Conservation (phyloP, 257 asterid genomes). For the Salvia miltiorrhiza region DNA sequence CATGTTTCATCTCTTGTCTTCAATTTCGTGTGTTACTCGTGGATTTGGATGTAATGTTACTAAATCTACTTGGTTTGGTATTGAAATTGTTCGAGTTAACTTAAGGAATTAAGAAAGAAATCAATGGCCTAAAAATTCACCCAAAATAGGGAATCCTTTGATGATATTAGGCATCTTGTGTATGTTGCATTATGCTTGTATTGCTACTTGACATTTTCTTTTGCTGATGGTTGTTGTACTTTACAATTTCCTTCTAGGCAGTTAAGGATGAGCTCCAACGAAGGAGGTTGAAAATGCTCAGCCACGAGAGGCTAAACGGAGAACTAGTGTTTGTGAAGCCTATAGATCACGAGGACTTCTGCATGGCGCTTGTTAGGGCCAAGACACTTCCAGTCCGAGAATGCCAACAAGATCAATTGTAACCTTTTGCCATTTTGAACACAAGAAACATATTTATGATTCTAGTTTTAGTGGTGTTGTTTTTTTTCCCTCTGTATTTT, state of each 20-base stretch:
- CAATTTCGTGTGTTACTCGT: not conserved
- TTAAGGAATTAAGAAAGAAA: too few relatives aligned
- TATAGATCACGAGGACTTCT: slow-evolving; percentile 57
- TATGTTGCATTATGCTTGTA: not conserved
- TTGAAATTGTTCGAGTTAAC: not conserved
- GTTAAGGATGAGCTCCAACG: slow-evolving; percentile 61
- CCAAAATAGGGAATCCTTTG: not conserved
- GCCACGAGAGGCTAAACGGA: slow-evolving; percentile 27
- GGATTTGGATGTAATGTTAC: too few relatives aligned
- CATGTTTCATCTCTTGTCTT: not conserved
- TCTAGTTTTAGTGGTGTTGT: not conserved
- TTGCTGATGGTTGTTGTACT: slow-evolving; percentile 6
- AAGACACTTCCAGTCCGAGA: slow-evolving; percentile 37
- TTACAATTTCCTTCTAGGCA: slow-evolving; percentile 40
- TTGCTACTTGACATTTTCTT: not conserved
- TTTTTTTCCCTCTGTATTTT: not conserved
- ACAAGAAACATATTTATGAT: not conserved
- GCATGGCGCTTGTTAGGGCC: slow-evolving; percentile 41
- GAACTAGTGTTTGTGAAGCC: slow-evolving; percentile 45
- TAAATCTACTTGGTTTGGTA: not conserved
- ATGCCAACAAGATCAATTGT: slow-evolving; percentile 21
- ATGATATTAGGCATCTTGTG: not conserved
- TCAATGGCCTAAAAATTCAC: not conserved
- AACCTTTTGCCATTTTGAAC: not conserved
- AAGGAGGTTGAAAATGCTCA: slow-evolving; percentile 32